Percentiles rank a stretch among this genome's conserved stretches.
Conservation (phyloP, 2,329 filamentous ascomycete species). For the Emmonsia crescens region DNA sequence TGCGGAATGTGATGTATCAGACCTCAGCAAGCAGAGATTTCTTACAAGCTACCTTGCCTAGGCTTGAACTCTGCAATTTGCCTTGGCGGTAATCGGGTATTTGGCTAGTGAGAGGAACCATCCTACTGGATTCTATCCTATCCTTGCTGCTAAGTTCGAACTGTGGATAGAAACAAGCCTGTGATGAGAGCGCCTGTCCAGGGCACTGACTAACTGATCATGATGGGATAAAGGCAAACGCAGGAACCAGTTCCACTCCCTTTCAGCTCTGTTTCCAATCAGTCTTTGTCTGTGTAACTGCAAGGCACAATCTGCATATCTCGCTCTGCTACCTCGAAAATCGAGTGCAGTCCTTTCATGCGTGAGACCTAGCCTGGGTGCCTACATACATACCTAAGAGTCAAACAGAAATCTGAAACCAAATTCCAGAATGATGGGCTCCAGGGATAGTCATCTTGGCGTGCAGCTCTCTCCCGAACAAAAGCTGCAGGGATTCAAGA, state of each 20-base stretch:
- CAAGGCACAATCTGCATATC: neutral
- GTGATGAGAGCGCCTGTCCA: neutral
- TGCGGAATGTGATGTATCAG: neutral
- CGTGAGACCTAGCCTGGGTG: too few species aligned
- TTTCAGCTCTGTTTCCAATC: neutral
- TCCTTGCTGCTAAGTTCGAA: neutral
- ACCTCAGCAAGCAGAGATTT: neutral
- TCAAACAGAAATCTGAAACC: neutral
- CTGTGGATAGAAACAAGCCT: neutral
- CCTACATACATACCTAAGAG: too few species aligned
- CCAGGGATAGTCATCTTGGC: neutral
- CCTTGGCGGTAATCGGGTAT: neutral
- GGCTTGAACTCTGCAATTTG: neutral
- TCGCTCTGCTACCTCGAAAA: too few species aligned
- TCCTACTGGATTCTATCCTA: neutral
- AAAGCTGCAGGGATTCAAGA: too few species aligned
- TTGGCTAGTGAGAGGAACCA: neutral
- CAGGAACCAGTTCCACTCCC: neutral
- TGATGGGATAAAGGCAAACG: neutral
- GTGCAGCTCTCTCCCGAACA: neutral
- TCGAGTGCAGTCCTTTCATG: too few species aligned
- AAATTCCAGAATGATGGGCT: neutral
- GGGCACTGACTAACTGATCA: neutral
- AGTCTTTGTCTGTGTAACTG: neutral
- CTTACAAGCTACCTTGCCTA: neutral